These are phyloP conservation scores for Salix dunnii DNA, from an alignment of 345 rosid genomes.

Conservation along the genomic window DNA sequence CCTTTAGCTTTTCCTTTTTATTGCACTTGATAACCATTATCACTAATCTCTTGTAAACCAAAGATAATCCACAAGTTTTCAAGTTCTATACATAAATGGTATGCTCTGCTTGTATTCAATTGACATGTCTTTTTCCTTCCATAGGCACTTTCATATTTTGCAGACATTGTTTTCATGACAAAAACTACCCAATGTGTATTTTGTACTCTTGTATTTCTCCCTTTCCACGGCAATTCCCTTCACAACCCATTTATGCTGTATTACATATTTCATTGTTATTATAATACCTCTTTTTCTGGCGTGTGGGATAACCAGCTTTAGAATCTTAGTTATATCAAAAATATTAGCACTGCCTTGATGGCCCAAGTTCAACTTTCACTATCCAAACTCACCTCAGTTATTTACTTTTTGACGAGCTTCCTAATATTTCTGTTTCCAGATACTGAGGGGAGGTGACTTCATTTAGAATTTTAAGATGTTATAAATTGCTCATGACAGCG, in stretches of 20 bases:
- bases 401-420: slow-evolving; percentile 2
- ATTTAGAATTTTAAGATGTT: slow-evolving; percentile 21
- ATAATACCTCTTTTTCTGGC: neutral
- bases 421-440: slow-evolving; percentile 37
- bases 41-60: neutral
- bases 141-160: neutral
- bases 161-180: neutral
- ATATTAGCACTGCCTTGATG: neutral
- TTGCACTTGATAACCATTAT: neutral
- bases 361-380: neutral
- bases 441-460: slow-evolving; percentile 34
- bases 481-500: slow-evolving; percentile 16
- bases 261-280: neutral
- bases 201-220: neutral
- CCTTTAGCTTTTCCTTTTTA: neutral
- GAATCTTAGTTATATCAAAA: neutral
- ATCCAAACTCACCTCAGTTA: neutral
- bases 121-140: neutral
- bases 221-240: neutral
- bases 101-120: neutral
- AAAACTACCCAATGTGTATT: neutral
- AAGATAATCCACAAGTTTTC: neutral
- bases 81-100: neutral
- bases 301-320: neutral
- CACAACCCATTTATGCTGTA: neutral